phyloP scores from a whole-genome alignment of 2,329 filamentous ascomycete species.

The Arachnopeziza araneosa region DNA sequence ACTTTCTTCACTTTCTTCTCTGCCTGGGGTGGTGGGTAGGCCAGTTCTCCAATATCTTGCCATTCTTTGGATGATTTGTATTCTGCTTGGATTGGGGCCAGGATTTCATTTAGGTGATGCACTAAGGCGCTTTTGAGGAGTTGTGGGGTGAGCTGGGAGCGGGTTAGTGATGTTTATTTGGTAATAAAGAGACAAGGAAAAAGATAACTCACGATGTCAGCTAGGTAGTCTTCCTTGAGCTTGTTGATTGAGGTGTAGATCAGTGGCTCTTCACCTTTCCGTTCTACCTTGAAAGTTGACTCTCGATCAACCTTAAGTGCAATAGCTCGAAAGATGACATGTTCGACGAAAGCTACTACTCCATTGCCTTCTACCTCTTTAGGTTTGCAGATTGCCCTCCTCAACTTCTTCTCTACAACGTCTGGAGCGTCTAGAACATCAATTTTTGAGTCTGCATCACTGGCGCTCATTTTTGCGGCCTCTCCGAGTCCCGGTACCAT shows the following conservation, averaged over 20 bases:
- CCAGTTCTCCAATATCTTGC: conserved; percentile 70
- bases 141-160: conserved; percentile 72
- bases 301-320: conserved; percentile 50
- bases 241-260: conserved; percentile 72
- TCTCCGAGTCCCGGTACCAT: conserved; percentile 83
- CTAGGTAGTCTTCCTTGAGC: conserved; percentile 73
- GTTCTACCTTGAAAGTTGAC: conserved; percentile 62
- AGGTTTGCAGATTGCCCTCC: conserved; percentile 76
- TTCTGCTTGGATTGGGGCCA: conserved; percentile 70
- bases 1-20: conserved; percentile 56
- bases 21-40: conserved; percentile 75
- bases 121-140: conserved; percentile 80
- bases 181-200: not conserved
- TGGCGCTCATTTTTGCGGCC: conserved; percentile 82
- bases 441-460: conserved; percentile 76
- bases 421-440: conserved; percentile 82
- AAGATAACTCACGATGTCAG: conserved; percentile 59
- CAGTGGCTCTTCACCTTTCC: conserved; percentile 60
- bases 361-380: conserved; percentile 79
- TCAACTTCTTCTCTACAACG: conserved; percentile 72
- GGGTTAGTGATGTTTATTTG: conserved; percentile 14
- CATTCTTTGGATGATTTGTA: conserved; percentile 70
- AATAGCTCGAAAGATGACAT: conserved; percentile 73
- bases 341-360: conserved; percentile 79
- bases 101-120: conserved; percentile 64